Base-by-base conservation (phyloP, 805 yeast species). In the Lipomyces orientalis region DNA sequence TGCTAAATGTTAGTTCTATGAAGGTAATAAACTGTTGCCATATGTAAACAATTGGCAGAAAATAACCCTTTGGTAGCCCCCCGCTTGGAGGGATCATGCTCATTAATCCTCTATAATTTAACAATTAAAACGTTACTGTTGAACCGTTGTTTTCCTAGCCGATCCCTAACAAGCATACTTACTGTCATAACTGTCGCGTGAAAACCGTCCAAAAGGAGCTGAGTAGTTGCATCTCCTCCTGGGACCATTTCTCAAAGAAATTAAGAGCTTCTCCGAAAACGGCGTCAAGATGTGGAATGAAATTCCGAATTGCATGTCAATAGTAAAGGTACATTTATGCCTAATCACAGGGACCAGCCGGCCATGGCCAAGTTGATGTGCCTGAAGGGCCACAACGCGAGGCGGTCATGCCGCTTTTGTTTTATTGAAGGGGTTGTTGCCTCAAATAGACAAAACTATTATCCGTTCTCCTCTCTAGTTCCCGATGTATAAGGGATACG, bases 211-310 rank as follows among this genome's bases (percentile, higher is more conserved):
- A n/a, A n/a, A n/a, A n/a, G n/a, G n/a, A n/a, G n/a, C n/a, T n/a
- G n/a, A n/a, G n/a, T n/a, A n/a, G n/a, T n/a, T n/a, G n/a, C n/a
- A n/a, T n/a, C n/a, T n/a, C n/a, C n/a, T 39, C 49, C 49, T 14
- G 16, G 49, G 49, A 14, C 49, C 49, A 3, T 16, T 39, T 39
- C 49, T 39, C 49, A 12, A 39, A 39, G 49, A 39, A 39, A 39
- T 39, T 16, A 2, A 39, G 49, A 16, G 2, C n/a, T 39, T 39
- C 49, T 39, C 49, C n/a, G 49, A 39, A 4, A 12, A 16, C 16
- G 49, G 49, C 49, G n/a, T 39, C 49, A 16, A 39, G 49, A 39
- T 39, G 49, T 39, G 49, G 49, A 39, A 39, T 39, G 49, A 39
- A 4, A 12, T 2, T 16, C 49, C 2, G 49, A 39, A 39, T 4